phyloP scores from a whole-genome alignment of 1,284 basidiomycete species.

The Boletus albobrunnescens region DNA sequence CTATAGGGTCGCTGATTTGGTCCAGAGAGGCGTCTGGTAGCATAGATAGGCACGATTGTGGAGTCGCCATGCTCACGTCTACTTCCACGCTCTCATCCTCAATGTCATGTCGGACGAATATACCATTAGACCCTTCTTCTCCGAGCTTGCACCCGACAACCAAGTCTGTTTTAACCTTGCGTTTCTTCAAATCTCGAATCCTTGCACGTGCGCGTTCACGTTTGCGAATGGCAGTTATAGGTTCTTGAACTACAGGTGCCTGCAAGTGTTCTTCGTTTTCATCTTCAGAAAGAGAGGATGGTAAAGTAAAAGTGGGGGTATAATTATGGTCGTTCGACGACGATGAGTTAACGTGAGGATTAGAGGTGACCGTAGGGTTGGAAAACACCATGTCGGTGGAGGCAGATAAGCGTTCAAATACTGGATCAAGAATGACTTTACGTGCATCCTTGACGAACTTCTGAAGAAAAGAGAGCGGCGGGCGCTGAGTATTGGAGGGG shows the following conservation, averaged over 20 bases:
- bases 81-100: conserved; percentile 60
- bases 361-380: conserved; percentile 32
- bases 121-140: conserved; percentile 35
- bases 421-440: conserved; percentile 55
- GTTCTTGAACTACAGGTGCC: conserved; percentile 16
- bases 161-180: conserved; percentile 38
- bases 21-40: conserved; percentile 13
- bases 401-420: conserved; percentile 41
- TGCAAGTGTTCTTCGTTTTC: conserved; percentile 39
- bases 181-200: conserved; percentile 53
- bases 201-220: conserved; percentile 48
- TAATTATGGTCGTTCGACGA: conserved; percentile 25
- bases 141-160: conserved; percentile 27
- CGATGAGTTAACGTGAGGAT: conserved; percentile 21
- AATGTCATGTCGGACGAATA: conserved; percentile 52
- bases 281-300: conserved; percentile 39
- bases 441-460: conserved; percentile 53
- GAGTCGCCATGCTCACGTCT: conserved; percentile 39
- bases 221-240: conserved; percentile 29
- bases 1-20: conserved; percentile 7
- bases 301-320: conserved; percentile 16
- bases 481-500: conserved; percentile 39
- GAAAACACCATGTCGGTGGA: conserved; percentile 14
- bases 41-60: conserved; percentile 13
- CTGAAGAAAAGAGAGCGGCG: conserved; percentile 58